These are phyloP conservation scores for Fusarium bactridioides DNA, from an alignment of 2,329 filamentous ascomycete genomes.

Conservation along the genomic window DNA sequence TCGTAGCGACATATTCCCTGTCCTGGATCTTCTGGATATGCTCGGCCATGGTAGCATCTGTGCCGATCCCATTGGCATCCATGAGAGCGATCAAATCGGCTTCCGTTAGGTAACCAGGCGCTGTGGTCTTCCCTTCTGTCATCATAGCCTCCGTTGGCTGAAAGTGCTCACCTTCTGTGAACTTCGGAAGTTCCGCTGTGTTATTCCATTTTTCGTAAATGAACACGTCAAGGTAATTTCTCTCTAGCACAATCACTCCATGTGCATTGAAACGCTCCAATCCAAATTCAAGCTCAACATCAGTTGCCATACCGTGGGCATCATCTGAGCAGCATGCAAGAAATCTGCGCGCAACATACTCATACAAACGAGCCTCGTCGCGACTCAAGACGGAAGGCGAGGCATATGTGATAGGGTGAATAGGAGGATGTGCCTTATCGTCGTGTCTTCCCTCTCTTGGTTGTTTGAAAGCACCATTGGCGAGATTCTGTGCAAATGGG, in stretches of 20 bases:
- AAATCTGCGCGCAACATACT: conserved; percentile 91
- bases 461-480: conserved; percentile 79
- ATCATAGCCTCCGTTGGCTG: conserved; percentile 89
- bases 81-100: conserved; percentile 95
- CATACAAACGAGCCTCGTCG: conserved; percentile 82
- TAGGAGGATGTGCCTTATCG: conserved; percentile 96
- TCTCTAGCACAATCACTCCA: conserved; percentile 83
- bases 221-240: conserved; percentile 95
- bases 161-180: conserved; percentile 81
- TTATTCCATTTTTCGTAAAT: conserved; percentile 97
- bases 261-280: conserved; percentile 83
- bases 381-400: conserved; percentile 68
- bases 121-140: conserved; percentile 85
- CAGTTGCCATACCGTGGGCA: conserved; percentile 84
- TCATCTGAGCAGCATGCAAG: conserved; percentile 96
- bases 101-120: conserved; percentile 89
- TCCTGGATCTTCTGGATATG: conserved; percentile 97
- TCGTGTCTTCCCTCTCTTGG: conserved; percentile 88
- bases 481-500: conserved; percentile 76
- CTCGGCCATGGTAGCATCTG: conserved; percentile 98
- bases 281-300: conserved; percentile 85
- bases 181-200: conserved; percentile 81
- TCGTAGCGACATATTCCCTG: conserved; percentile 81
- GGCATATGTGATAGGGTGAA: conserved; percentile 92
- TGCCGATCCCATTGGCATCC: conserved; percentile 98